Evolutionary conservation across 2,329 filamentous ascomycete species (phyloP), one percentile per base, ranked within the genome.

Genomic region (Fusarium duplospermum): DNA sequence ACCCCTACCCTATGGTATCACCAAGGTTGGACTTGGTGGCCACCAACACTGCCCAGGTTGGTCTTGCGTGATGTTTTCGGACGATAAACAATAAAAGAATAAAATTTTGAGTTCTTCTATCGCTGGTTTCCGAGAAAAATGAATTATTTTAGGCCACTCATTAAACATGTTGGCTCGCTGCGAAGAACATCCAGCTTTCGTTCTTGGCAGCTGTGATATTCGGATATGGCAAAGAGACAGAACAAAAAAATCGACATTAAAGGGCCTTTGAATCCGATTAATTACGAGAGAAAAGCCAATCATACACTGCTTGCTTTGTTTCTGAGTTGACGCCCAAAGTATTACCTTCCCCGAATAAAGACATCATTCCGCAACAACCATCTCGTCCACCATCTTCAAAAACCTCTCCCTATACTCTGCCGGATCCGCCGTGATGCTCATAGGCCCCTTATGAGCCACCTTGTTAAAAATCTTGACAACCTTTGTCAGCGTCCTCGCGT

Each of bases 361-460:
- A 38, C 10, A 31, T 74, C 38, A 78, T 0, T 82, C 78, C 60
- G 82, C 84, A 13, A 85, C 70, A 3, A 86, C 76, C 31, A 85
- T 82, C 58, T 83, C 83, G 24, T 81, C 79, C 50, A 86, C 87
- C 86, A 88, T 89, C 72, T 81, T 83, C 78, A 88, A 68, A 56
- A 88, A 88, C 64, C 86, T 81, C 72, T 87, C 81, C 16, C 91
- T 85, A 76, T 95, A 95, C 82, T 94, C 93, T 0, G 86, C 84
- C 11, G 91, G 89, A 7, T 89, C 89, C 1, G 93, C 92, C 0
- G 93, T 94, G 64, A 94, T 93, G 69, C 90, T 92, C 93, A 94
- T 95, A 0, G 89, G 92, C 0, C 92, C 92, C 74, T 92, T 87
- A 4, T 87, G 83, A 35, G 89, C 90, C 31, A 94, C 83, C 16